A percentile compares a stretch with the other conserved stretches of the same genome.
These are phyloP conservation scores for Solanum dulcamara DNA, from an alignment of 257 asterid genomes.

Conservation along the genomic window DNA sequence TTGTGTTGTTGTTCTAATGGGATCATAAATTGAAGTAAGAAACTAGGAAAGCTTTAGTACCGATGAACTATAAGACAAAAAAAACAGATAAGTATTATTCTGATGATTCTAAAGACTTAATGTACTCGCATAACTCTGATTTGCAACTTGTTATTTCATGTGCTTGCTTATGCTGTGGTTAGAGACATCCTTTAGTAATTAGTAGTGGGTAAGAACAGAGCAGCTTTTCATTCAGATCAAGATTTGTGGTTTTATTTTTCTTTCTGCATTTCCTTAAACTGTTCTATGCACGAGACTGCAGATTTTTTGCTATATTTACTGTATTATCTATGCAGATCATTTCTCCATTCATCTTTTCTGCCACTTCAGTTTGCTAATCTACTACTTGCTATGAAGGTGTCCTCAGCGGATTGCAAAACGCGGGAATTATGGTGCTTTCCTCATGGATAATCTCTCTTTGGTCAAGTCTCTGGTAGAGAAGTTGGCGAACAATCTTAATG, in stretches of 20 bases:
- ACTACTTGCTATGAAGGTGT: slow-evolving; percentile 36
- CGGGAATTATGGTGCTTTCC: slow-evolving; percentile 93
- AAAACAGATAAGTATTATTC: background rate
- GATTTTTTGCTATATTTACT: background rate
- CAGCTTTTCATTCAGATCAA: background rate
- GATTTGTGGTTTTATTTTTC: background rate
- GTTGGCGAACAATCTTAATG: slow-evolving; percentile 51
- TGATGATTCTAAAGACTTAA: background rate
- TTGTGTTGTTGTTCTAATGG: background rate
- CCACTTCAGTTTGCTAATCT: background rate
- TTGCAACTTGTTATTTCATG: background rate
- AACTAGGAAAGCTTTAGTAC: background rate
- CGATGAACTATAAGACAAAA: background rate
- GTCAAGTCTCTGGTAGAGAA: slow-evolving; percentile 81
- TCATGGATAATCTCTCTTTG: slow-evolving; percentile 91
- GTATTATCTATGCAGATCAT: background rate
- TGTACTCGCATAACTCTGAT: background rate
- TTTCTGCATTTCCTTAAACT: background rate
- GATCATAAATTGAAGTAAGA: background rate
- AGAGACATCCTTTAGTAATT: background rate
- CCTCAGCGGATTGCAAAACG: slow-evolving; percentile 92
- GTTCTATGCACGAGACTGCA: background rate
- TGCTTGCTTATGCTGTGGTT: background rate
- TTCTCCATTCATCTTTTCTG: background rate
- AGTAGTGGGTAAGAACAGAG: background rate